Conservation (phyloP, 305 asterid species). For the Andrographis paniculata region DNA sequence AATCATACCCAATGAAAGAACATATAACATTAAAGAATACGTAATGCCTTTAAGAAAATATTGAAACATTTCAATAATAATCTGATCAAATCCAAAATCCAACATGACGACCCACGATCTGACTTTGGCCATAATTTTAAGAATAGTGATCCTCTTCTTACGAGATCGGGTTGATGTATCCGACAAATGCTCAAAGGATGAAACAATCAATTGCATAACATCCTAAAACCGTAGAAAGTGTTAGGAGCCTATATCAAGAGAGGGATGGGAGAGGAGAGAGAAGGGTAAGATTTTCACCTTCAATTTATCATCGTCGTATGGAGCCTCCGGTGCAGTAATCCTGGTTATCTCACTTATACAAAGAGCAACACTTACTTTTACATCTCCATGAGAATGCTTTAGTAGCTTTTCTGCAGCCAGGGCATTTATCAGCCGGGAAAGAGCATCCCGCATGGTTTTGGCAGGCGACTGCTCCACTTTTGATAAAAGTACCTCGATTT, state of each 20-base stretch:
- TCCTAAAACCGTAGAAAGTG: slow-evolving; percentile 46
- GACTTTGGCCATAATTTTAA: slow-evolving; percentile 87
- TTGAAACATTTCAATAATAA: slow-evolving; percentile 81
- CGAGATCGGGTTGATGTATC: slow-evolving; percentile 68
- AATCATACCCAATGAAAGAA: slow-evolving; percentile 6
- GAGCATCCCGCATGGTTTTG: slow-evolving; percentile 56
- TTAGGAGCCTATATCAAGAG: slow-evolving; percentile 15
- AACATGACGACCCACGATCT: slow-evolving; percentile 90
- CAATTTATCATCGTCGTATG: slow-evolving; percentile 66
- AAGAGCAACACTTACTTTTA: slow-evolving; percentile 81
- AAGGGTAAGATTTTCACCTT: slow-evolving; percentile 44
- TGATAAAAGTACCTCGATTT: slow-evolving; percentile 45
- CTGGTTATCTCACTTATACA: slow-evolving; percentile 92
- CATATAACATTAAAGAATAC: slow-evolving; percentile 28
- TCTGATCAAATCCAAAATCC: slow-evolving; percentile 89
- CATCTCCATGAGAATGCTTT: slow-evolving; percentile 68
- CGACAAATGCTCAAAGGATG: slow-evolving; percentile 64
- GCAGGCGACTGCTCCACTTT: slow-evolving; percentile 92
- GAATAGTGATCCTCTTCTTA: slow-evolving; percentile 59
- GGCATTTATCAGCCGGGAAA: slow-evolving; percentile 52
- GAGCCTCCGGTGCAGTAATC: too few relatives aligned
- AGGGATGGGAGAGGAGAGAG: not conserved
- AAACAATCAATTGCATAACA: slow-evolving; percentile 76
- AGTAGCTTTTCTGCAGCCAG: slow-evolving; percentile 52
- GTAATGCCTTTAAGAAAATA: slow-evolving; percentile 68